A percentile compares a stretch with the other conserved stretches of the same genome.
phyloP scores from a whole-genome alignment of 2,329 filamentous ascomycete genomes.

The Fusarium gaditjirri region DNA sequence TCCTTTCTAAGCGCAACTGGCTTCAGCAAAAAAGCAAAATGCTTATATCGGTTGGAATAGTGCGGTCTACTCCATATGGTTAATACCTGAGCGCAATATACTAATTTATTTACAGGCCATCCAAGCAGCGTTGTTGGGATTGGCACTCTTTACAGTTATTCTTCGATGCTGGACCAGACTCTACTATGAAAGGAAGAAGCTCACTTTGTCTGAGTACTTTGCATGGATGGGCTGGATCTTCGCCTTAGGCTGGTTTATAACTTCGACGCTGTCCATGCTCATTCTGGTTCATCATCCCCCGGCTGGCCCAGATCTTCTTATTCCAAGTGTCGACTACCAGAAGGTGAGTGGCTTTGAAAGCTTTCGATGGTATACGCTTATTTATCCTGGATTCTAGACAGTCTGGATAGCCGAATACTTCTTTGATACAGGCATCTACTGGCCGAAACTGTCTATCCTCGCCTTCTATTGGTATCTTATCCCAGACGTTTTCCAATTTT shows the following conservation, averaged over 20 bases:
- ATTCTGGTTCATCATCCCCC: neutral
- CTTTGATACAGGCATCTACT: conserved; percentile 15
- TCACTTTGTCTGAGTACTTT: neutral
- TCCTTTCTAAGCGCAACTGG: neutral
- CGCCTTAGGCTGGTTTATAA: conserved; percentile 1
- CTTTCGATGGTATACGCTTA: neutral
- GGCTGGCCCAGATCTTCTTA: neutral
- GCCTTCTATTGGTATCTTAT: conserved; percentile 21
- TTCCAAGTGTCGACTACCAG: neutral
- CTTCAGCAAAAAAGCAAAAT: neutral
- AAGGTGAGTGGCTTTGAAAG: neutral
- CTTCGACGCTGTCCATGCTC: neutral
- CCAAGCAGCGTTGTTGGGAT: neutral
- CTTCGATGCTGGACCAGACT: conserved; percentile 7
- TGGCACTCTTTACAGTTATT: neutral
- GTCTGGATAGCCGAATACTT: conserved; percentile 11
- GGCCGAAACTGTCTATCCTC: conserved; percentile 8
- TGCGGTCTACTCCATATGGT: neutral
- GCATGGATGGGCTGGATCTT: conserved; percentile 6
- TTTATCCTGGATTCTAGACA: neutral
- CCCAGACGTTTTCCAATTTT: neutral
- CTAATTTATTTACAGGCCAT: neutral
- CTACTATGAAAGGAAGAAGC: neutral
- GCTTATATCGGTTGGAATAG: neutral
- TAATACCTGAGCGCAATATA: neutral